Conservation (phyloP, 1,139 yeast species). For the Pichia sp. region DNA sequence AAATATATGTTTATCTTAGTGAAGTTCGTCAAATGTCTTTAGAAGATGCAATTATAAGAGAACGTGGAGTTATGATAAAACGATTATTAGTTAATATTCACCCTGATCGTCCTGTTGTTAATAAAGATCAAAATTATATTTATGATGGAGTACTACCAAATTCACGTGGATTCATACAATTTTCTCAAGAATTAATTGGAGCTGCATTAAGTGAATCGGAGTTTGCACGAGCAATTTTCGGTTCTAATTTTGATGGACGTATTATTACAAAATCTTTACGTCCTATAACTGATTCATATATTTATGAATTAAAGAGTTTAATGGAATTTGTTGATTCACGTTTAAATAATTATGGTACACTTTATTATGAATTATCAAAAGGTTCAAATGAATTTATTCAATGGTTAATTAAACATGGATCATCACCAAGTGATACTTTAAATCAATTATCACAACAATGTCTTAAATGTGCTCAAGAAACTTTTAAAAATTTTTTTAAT, state of each 20-base stretch:
- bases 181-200: no score
- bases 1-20: constrained; percentile 22
- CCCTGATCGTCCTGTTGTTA: constrained; percentile 18
- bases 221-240: no score
- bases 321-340: constrained; percentile 33
- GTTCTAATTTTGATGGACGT: no score
- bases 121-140: constrained; percentile 26
- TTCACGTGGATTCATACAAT: no score
- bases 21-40: constrained; percentile 20
- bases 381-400: constrained; percentile 19
- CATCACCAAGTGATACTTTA: constrained; percentile 16
- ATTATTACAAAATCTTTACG: constrained; percentile 34
- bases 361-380: constrained; percentile 44
- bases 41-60: constrained; percentile 20
- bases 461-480: constrained; percentile 29
- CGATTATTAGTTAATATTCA: constrained; percentile 9
- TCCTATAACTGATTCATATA: constrained; percentile 40
- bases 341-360: constrained; percentile 35
- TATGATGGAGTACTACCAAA: constrained; percentile 21
- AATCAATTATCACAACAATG: constrained; percentile 10
- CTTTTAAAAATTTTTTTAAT: constrained; percentile 53
- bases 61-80: constrained; percentile 19
- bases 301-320: constrained; percentile 30
- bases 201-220: no score
- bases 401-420: constrained; percentile 15